Conservation (phyloP, 192 early-diverging fungal species). For the Kappamyces sp. region DNA sequence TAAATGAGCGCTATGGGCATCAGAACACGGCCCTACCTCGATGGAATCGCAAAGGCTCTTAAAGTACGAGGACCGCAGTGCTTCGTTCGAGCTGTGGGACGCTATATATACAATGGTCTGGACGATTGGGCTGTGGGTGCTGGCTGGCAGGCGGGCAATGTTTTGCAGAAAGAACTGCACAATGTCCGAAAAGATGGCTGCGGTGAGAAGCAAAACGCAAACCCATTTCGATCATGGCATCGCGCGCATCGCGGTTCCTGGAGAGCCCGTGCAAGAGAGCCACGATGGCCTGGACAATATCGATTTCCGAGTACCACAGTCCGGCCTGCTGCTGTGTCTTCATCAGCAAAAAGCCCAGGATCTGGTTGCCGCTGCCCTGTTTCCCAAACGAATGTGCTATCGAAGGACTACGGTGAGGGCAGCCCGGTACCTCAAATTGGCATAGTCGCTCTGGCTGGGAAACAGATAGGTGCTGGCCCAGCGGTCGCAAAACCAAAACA, state of each 20-base stretch:
- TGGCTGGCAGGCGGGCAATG: slow-evolving; percentile 49
- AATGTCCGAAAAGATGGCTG: slow-evolving; percentile 12
- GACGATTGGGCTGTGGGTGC: slow-evolving; percentile 59
- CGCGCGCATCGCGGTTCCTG: slow-evolving; percentile 9
- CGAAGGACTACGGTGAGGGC: slow-evolving; percentile 30
- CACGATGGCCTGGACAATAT: slow-evolving; percentile 55
- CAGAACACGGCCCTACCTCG: slow-evolving; percentile 29
- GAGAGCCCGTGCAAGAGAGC: slow-evolving; percentile 1
- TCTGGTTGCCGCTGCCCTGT: slow-evolving; percentile 44
- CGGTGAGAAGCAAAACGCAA: background rate
- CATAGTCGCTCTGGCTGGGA: slow-evolving; percentile 50
- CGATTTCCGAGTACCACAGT: slow-evolving; percentile 66
- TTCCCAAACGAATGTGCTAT: slow-evolving; percentile 52
- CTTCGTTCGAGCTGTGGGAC: slow-evolving; percentile 42
- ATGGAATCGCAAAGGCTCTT: slow-evolving; percentile 46
- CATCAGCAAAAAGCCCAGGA: slow-evolving; percentile 59
- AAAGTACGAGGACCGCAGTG: slow-evolving; percentile 52
- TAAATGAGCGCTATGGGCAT: background rate
- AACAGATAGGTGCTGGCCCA: slow-evolving; percentile 72
- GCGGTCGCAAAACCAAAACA: slow-evolving; percentile 69
- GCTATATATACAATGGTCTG: slow-evolving; percentile 57
- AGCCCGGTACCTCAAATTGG: slow-evolving; percentile 36
- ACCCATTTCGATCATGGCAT: slow-evolving; percentile 18
- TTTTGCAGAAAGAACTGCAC: slow-evolving; percentile 55
- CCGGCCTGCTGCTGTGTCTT: slow-evolving; percentile 55